Evolutionary conservation across 257 asterid species (phyloP).

Genomic region (Osmanthus fragrans): DNA sequence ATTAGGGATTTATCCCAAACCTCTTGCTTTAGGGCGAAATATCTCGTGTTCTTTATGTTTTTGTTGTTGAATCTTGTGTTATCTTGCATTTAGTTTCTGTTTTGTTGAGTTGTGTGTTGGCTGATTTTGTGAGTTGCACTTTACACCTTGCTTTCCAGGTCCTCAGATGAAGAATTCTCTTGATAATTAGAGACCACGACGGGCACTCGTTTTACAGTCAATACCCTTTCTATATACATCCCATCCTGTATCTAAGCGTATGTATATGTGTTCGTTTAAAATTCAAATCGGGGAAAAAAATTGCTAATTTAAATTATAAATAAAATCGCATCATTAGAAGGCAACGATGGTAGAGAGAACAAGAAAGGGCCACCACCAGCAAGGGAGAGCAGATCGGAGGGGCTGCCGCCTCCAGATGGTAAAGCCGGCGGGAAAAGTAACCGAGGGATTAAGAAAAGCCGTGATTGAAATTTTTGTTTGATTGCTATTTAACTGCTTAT

Average conservation of each 20-base stretch:
- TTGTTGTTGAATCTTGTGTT: too few relatives aligned
- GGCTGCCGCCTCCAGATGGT: constrained; percentile 80
- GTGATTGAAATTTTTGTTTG: constrained; percentile 27
- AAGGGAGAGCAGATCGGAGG: constrained; percentile 73
- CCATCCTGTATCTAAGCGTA: background rate
- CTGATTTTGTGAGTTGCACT: too few relatives aligned
- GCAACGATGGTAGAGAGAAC: background rate
- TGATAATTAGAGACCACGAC: constrained; percentile 67
- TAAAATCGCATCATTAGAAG: constrained; percentile 12
- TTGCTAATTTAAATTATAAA: background rate
- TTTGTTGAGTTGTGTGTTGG: too few relatives aligned
- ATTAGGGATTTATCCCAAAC: too few relatives aligned
- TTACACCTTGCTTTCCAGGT: constrained; percentile 25
- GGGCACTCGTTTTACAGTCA: constrained; percentile 74
- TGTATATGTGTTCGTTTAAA: background rate
- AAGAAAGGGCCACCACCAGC: constrained; percentile 52
- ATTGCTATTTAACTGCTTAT: constrained; percentile 2
- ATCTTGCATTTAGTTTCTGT: too few relatives aligned
- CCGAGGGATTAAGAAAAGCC: constrained; percentile 40
- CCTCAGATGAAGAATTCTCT: constrained; percentile 46
- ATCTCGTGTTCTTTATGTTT: too few relatives aligned
- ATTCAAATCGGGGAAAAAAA: background rate
- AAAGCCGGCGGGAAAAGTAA: constrained; percentile 27
- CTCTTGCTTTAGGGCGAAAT: too few relatives aligned
- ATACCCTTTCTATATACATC: constrained; percentile 30